Base-by-base conservation (phyloP, 1,284 basidiomycete genomes). In the Megacollybia platyphylla region DNA sequence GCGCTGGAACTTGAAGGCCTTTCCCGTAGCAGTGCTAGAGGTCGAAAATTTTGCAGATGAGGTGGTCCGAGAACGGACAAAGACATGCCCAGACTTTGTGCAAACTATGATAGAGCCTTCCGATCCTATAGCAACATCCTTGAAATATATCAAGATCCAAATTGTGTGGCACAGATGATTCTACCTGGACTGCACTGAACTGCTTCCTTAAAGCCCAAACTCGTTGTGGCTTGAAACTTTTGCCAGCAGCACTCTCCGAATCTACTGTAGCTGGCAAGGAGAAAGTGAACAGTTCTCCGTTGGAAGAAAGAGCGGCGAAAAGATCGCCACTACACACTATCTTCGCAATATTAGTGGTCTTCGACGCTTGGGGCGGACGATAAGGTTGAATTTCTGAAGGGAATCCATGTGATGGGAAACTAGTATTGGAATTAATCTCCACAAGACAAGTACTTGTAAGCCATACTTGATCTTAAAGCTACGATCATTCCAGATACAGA, bases 51-150 rank as follows among this genome's bases (percentile, higher is more conserved):
- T 47, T 30, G 60, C 57, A 20, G 56, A 57, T 9, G 58, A 54
- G 55, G 72, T 73, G 26, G 64, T 51, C 10, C 87, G 74, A 13
- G 79, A 73, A 20, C 89, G 79, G 17, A 93, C 73, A 54, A 88
- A 97, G 26, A 97, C 92, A 52, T 97, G 92, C 0, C 94, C 94
- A 1, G 92, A 92, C 51, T 86, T 80, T 0, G 94, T 97, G 61
- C 90, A 96, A 35, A 97, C 73, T 53, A 97, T 84, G 52, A 97
- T 76, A 5, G 85, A 78, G 2, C 92, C 90, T 51, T 97, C 91
- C 0, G 78, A 67, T 10, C 92, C 90, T 15, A 97, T 70, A 0
- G 89, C 92, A 6, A 94, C 84, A 56, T 97, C 93, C 71, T 15
- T 84, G 11, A 55, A 39, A 44, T 36, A 17, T n/a, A 18, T 41